phyloP scores from a whole-genome alignment of 164 flowering plant genomes.

The Vitis vinifera region DNA sequence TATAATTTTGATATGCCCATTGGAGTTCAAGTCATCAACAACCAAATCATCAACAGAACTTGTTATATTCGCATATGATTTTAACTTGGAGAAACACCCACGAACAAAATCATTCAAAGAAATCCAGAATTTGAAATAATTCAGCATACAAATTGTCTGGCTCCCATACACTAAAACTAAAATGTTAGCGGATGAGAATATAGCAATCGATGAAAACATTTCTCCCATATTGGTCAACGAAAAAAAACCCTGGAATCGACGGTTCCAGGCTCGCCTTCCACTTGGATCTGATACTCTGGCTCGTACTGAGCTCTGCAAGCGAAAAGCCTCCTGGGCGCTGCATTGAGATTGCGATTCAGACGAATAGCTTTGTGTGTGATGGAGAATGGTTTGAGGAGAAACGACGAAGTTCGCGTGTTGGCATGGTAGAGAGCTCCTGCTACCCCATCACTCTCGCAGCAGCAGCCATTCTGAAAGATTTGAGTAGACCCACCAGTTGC shows the following conservation, averaged over 20 bases:
- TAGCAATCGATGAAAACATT: constrained; percentile 30
- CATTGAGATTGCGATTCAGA: constrained; percentile 12
- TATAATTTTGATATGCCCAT: background rate
- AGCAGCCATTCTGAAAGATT: constrained; percentile 9
- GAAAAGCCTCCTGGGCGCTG: constrained; percentile 23
- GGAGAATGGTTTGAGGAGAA: constrained; percentile 10
- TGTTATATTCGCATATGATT: background rate
- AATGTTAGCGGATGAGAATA: too few relatives aligned
- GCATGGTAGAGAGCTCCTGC: constrained; percentile 2
- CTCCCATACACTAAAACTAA: background rate
- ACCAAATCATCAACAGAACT: background rate
- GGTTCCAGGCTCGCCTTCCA: constrained; percentile 63
- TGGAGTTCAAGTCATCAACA: background rate
- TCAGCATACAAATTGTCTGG: background rate
- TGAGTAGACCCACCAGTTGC: too few relatives aligned
- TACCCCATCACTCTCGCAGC: constrained; percentile 8
- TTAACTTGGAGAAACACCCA: background rate
- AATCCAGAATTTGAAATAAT: too few relatives aligned
- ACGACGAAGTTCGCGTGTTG: constrained; percentile 1
- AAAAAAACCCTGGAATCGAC: constrained; percentile 63
- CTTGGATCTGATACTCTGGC: constrained; percentile 41
- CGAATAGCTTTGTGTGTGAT: background rate
- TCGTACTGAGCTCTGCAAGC: constrained; percentile 46
- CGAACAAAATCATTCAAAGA: background rate
- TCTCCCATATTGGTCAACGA: constrained; percentile 54